These are phyloP conservation scores for Uronychia binucleata DNA, from an alignment of 73 alveolate species.

Conservation along the genomic window DNA sequence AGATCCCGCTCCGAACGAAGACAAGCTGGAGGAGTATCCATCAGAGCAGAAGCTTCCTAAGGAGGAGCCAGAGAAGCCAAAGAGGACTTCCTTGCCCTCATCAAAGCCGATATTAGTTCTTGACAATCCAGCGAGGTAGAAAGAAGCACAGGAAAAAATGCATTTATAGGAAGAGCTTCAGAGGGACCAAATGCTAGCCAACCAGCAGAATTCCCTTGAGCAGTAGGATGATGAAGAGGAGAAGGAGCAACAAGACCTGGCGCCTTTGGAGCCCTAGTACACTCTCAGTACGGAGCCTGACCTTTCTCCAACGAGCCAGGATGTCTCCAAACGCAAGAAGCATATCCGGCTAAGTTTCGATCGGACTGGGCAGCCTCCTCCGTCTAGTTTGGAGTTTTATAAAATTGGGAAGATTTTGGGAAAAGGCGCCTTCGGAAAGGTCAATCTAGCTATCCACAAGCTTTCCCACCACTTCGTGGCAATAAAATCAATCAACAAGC, in stretches of 20 bases:
- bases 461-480: constrained; percentile 54
- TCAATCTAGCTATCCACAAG: constrained; percentile 57
- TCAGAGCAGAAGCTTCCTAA: background rate
- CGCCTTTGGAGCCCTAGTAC: background rate
- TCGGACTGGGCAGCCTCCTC: background rate
- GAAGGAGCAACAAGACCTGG: background rate
- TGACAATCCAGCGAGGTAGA: background rate
- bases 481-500: constrained; percentile 61
- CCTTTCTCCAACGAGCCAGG: background rate
- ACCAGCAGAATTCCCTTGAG: background rate
- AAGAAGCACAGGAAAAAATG: background rate
- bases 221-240: background rate
- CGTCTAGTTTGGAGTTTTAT: constrained; percentile 19
- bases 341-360: background rate
- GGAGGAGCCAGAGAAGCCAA: background rate
- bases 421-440: constrained; percentile 73
- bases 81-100: background rate
- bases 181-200: background rate
- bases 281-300: background rate
- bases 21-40: background rate
- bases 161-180: background rate
- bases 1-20: background rate
- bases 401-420: constrained; percentile 63
- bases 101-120: background rate
- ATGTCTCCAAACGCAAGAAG: background rate